Percentiles rank a stretch among this genome's conserved stretches.
phyloP scores from a whole-genome alignment of 1,284 basidiomycete genomes.

The Xerocomus nothofagi region DNA sequence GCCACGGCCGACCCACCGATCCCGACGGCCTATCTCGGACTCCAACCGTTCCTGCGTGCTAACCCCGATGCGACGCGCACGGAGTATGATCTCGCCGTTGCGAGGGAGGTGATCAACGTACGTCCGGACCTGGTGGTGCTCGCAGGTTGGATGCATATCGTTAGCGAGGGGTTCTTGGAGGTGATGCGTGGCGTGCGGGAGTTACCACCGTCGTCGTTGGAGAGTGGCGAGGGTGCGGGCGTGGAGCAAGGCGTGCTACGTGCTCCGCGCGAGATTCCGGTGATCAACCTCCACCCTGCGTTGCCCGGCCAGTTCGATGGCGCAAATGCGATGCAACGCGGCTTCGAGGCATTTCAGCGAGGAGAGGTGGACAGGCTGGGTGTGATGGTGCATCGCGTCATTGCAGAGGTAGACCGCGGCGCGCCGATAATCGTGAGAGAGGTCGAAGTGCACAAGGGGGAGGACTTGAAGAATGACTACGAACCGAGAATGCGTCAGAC shows the following conservation, averaged over 20 bases:
- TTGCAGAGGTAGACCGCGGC: constrained; percentile 92
- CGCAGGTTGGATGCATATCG: constrained; percentile 98
- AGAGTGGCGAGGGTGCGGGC: constrained; percentile 26
- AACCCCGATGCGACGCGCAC: constrained; percentile 73
- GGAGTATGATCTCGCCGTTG: constrained; percentile 88
- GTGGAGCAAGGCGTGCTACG: constrained; percentile 25
- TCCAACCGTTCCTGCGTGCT: constrained; percentile 82
- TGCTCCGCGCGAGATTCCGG: constrained; percentile 59
- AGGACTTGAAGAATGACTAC: constrained; percentile 67
- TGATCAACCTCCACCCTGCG: constrained; percentile 97
- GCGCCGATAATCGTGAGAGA: constrained; percentile 83
- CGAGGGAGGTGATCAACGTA: constrained; percentile 61
- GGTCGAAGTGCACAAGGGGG: constrained; percentile 73
- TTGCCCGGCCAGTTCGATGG: constrained; percentile 95
- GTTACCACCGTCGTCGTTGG: not conserved
- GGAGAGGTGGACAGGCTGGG: constrained; percentile 81
- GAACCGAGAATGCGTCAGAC: constrained; percentile 79
- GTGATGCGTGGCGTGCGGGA: constrained; percentile 43
- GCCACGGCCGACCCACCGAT: constrained; percentile 69
- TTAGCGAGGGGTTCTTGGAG: constrained; percentile 60
- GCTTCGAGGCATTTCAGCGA: constrained; percentile 84
- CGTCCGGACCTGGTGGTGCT: constrained; percentile 88
- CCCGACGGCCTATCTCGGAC: constrained; percentile 79
- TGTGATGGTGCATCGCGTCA: constrained; percentile 93
- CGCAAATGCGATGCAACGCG: constrained; percentile 84